Evolutionary conservation across 345 rosid species (phyloP).

Genomic region (Salix viminalis): DNA sequence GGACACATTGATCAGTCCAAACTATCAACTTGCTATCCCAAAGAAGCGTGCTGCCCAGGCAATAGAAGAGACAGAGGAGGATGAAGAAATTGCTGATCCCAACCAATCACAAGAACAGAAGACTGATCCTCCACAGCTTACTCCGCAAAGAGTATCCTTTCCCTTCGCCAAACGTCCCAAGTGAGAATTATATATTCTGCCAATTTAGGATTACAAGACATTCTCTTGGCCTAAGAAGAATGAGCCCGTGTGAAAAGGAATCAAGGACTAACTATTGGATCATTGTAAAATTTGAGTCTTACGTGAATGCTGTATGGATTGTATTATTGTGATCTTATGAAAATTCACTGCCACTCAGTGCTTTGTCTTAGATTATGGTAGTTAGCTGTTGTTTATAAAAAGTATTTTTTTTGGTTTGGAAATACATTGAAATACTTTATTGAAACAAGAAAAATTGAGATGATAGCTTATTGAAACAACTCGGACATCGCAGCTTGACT

Average conservation of each 20-base stretch:
- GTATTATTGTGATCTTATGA: background rate
- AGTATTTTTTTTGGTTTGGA: no score
- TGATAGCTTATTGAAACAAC: no score
- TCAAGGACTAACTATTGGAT: background rate
- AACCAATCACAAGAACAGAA: constrained; percentile 47
- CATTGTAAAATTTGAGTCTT: background rate
- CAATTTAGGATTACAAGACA: background rate
- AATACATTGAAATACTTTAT: no score
- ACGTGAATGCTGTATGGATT: background rate
- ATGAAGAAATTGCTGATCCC: constrained; percentile 59
- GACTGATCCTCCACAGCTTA: constrained; percentile 36
- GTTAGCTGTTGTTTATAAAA: no score
- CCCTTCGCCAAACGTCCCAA: constrained; percentile 54
- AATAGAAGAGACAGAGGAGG: constrained; percentile 74
- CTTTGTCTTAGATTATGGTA: background rate
- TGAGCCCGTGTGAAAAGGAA: background rate
- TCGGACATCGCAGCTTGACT: no score
- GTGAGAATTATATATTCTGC: constrained; percentile 14
- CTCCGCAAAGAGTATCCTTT: constrained; percentile 69
- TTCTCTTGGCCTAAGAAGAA: background rate
- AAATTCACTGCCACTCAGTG: background rate
- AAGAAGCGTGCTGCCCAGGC: constrained; percentile 50
- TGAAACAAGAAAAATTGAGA: no score
- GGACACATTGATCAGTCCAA: constrained; percentile 71
- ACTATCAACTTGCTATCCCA: constrained; percentile 70